Evolutionary conservation across 345 rosid species (phyloP).

Genomic region (Hibiscus trionum): DNA sequence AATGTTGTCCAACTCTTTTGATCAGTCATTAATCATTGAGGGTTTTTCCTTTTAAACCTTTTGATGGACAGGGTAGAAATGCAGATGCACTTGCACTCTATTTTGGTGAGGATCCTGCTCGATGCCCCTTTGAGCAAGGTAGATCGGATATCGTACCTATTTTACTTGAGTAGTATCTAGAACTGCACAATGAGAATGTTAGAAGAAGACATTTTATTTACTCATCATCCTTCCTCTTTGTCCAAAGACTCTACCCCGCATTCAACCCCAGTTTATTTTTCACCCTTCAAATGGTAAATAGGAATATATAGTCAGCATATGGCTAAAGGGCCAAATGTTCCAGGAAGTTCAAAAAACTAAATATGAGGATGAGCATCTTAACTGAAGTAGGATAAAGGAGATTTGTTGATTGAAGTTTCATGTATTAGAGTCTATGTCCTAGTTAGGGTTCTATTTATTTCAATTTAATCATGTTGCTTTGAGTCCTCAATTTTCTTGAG

Average conservation of each 20-base stretch:
- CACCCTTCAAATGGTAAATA: neutral
- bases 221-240: neutral
- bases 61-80: slow-evolving; percentile 74
- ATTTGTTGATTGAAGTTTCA: neutral
- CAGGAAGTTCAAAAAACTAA: neutral
- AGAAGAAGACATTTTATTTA: neutral
- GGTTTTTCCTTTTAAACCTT: neutral
- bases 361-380: too few relatives aligned
- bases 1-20: neutral
- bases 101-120: slow-evolving; percentile 95
- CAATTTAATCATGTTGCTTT: neutral
- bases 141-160: slow-evolving; percentile 7
- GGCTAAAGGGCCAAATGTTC: neutral
- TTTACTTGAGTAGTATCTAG: neutral
- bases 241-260: neutral
- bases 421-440: neutral
- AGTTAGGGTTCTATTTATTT: too few relatives aligned
- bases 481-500: neutral
- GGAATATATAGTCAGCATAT: too few relatives aligned
- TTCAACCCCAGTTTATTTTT: neutral
- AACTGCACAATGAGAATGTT: neutral
- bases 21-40: neutral
- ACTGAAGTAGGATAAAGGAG: too few relatives aligned
- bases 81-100: slow-evolving; percentile 95
- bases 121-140: slow-evolving; percentile 99